A percentile compares a stretch with the other conserved stretches of the same genome.
Conservation (phyloP, 1,284 basidiomycete species). For the Rhodotorula sp. region DNA sequence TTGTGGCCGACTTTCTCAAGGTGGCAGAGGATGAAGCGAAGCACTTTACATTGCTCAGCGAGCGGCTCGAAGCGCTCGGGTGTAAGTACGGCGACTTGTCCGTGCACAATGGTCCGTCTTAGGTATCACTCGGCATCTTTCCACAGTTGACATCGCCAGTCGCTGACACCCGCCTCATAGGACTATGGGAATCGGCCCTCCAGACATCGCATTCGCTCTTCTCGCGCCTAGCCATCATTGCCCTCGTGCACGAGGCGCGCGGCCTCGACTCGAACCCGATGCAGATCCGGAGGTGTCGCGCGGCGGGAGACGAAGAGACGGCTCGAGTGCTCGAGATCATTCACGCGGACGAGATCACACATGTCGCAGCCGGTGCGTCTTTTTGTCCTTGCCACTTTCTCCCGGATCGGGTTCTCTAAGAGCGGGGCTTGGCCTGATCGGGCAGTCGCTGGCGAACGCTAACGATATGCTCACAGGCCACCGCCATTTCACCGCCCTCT, state of each 20-base stretch:
- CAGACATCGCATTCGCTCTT: constrained; percentile 70
- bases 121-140: background rate
- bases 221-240: constrained; percentile 79
- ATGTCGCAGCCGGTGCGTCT: constrained; percentile 76
- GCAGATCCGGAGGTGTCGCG: constrained; percentile 74
- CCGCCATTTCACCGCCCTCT: constrained; percentile 58
- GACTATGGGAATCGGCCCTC: constrained; percentile 75
- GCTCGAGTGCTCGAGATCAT: constrained; percentile 72
- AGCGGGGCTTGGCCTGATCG: constrained; percentile 38
- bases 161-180: constrained; percentile 34
- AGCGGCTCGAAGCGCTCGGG: constrained; percentile 57
- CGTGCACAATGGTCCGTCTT: constrained; percentile 42
- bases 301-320: constrained; percentile 67
- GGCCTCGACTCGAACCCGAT: constrained; percentile 83
- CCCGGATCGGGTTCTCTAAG: too few relatives aligned
- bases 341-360: constrained; percentile 78
- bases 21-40: constrained; percentile 75
- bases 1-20: constrained; percentile 50
- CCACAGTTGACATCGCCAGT: too few relatives aligned
- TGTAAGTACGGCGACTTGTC: constrained; percentile 67
- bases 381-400: too few relatives aligned
- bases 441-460: too few relatives aligned
- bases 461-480: constrained; percentile 9
- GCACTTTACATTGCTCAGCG: constrained; percentile 54
- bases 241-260: constrained; percentile 83